Evolutionary conservation across 2,329 filamentous ascomycete genomes (phyloP).

Genomic region (Hypocreales sp.): DNA sequence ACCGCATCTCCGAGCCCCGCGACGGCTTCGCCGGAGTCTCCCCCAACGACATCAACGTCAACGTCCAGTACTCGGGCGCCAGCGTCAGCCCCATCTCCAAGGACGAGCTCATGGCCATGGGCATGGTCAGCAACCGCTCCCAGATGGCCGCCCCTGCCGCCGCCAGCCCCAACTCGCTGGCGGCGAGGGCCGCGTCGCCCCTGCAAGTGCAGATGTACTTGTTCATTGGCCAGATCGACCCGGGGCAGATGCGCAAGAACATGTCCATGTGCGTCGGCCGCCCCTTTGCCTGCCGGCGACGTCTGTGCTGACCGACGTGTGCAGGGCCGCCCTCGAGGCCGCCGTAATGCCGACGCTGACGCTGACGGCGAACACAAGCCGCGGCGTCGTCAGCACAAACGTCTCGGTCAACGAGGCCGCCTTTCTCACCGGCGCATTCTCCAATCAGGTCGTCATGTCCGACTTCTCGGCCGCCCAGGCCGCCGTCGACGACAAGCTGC

Average conservation of each 20-base stretch:
- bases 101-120: constrained; percentile 10
- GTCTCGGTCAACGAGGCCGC: constrained; percentile 55
- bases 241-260: constrained; percentile 31
- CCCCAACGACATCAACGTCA: constrained; percentile 36
- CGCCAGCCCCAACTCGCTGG: constrained; percentile 20
- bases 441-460: constrained; percentile 37
- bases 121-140: constrained; percentile 8
- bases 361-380: constrained; percentile 40
- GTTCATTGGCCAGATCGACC: constrained; percentile 55
- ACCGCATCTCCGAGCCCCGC: constrained; percentile 46
- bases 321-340: constrained; percentile 41
- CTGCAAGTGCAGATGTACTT: constrained; percentile 51
- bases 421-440: constrained; percentile 58
- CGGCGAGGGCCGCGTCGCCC: no score
- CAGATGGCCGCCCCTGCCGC: constrained; percentile 1
- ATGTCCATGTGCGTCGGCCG: constrained; percentile 42
- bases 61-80: constrained; percentile 37
- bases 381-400: constrained; percentile 40
- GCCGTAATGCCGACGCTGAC: constrained; percentile 55
- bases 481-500: constrained; percentile 31
- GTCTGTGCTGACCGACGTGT: no score
- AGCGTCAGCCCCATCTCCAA: constrained; percentile 14
- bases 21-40: constrained; percentile 36
- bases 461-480: constrained; percentile 30
- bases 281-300: no score